Evolutionary conservation across 371 early-diverging fungal species (phyloP), one percentile per base, ranked within the genome.

Genomic region (Mucor lusitanicus): DNA sequence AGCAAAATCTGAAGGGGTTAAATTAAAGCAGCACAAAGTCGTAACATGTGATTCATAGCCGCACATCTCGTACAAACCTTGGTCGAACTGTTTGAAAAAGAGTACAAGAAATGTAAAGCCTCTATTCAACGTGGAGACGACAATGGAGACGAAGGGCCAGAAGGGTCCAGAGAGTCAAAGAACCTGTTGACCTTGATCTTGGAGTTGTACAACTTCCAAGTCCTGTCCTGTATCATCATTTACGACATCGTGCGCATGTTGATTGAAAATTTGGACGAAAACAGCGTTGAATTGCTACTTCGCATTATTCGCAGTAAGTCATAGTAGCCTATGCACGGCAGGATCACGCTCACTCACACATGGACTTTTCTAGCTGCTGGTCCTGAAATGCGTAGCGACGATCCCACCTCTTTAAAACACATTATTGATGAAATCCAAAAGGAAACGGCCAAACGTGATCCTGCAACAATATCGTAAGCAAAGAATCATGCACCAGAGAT

Each of bases 161-260:
- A 76, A 8, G 86, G 85, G 2, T 82, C 85, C 57, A 91, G 88
- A 75, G 89, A 89, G 60, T 87, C 90, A 65, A 88, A 84, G 25
- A 97, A 97, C 70, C 70, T 97, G 65, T 81, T 93, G 44, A 91
- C 92, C 8, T 81, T 97, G 50, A 79, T 93, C 30, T 85, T 94
- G 5, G 94, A 92, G 68, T 76, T 97, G 54, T 98, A 98, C 84
- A 94, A 95, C 76, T 95, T 97, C 74, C 88, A 92, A 65, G 93
- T 94, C 19, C 72, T 98, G 35, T 87, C 95, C 15, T 90, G 91
- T 71, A 85, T 92, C 12, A 87, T 97, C 25, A 77, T 98, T 3
- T 97, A 95, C 74, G 97, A 96, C 69, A 64, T 98, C 23, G 85
- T 96, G 48, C 86, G 90, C 17, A 62, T 87, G 74, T 82, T 93